Percentiles rank a stretch among this genome's conserved stretches.
phyloP scores from a whole-genome alignment of 2,329 filamentous ascomycete genomes.

The Botrytis medusae region DNA sequence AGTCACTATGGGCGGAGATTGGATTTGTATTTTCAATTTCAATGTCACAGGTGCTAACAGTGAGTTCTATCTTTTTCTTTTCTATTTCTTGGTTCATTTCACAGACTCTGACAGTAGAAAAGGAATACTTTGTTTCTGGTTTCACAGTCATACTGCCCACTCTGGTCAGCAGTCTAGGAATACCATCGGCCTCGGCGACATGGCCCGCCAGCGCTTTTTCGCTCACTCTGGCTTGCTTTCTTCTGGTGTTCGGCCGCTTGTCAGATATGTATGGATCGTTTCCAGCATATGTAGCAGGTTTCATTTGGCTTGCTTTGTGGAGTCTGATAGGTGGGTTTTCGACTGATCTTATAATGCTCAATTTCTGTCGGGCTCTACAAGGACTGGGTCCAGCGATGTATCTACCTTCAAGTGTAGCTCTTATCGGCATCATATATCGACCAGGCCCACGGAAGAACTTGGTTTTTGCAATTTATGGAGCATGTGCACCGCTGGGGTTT shows the following conservation, averaged over 20 bases:
- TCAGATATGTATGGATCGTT: slow-evolving; percentile 65
- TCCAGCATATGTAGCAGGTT: slow-evolving; percentile 57
- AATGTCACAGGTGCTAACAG: slow-evolving; percentile 57
- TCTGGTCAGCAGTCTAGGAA: slow-evolving; percentile 59
- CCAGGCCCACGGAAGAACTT: slow-evolving; percentile 69
- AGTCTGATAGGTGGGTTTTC: slow-evolving; percentile 70
- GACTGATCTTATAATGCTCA: slow-evolving; percentile 65
- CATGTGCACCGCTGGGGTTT: slow-evolving; percentile 55
- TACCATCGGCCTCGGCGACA: slow-evolving; percentile 59
- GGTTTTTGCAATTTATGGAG: slow-evolving; percentile 58
- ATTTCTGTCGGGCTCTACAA: slow-evolving; percentile 71
- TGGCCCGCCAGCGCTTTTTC: slow-evolving; percentile 66
- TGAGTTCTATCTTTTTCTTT: slow-evolving; percentile 36
- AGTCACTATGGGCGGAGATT: slow-evolving; percentile 52
- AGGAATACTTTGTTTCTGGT: slow-evolving; percentile 70
- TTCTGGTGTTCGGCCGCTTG: slow-evolving; percentile 63
- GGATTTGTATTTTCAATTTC: slow-evolving; percentile 60
- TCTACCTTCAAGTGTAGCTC: slow-evolving; percentile 65
- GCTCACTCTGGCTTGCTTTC: slow-evolving; percentile 52
- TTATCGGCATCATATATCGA: slow-evolving; percentile 63
- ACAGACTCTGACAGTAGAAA: slow-evolving; percentile 3
- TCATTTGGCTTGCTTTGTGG: slow-evolving; percentile 67
- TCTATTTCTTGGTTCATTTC: not conserved
- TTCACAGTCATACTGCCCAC: slow-evolving; percentile 73
- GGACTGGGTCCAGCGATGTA: slow-evolving; percentile 73